Evolutionary conservation across 2,329 filamentous ascomycete species (phyloP).

Genomic region (Fusarium anguioides): DNA sequence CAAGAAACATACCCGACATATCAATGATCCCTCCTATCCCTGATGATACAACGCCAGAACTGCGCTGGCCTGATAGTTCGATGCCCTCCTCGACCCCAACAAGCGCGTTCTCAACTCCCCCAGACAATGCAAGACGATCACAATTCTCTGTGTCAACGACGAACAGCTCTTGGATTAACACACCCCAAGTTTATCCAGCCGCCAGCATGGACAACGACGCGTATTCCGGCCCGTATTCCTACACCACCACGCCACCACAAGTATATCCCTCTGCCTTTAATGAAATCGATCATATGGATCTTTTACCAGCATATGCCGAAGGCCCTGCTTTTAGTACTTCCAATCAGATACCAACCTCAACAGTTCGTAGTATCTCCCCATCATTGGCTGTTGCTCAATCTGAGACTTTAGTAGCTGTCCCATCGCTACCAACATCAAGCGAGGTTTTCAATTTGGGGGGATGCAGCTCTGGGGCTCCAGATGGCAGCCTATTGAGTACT

Average conservation of each 20-base stretch:
- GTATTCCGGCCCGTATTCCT: constrained; percentile 45
- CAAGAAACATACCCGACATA: constrained; percentile 41
- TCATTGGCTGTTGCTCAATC: constrained; percentile 59
- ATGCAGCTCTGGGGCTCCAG: constrained; percentile 56
- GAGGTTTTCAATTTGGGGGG: constrained; percentile 50
- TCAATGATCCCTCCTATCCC: constrained; percentile 42
- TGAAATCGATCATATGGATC: constrained; percentile 43
- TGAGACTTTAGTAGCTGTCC: constrained; percentile 61
- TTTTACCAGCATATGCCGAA: constrained; percentile 53
- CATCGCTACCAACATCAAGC: constrained; percentile 53
- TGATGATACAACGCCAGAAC: constrained; percentile 29
- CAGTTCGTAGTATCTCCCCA: constrained; percentile 63
- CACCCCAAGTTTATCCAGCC: constrained; percentile 45
- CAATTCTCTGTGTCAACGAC: constrained; percentile 45
- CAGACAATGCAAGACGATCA: constrained; percentile 51
- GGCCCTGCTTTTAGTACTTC: constrained; percentile 51
- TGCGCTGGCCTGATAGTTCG: constrained; percentile 52
- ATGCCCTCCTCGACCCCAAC: constrained; percentile 60
- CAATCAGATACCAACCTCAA: constrained; percentile 53
- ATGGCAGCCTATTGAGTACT: constrained; percentile 50
- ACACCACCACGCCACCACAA: constrained; percentile 47
- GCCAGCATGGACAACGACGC: constrained; percentile 34
- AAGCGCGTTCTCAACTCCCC: constrained; percentile 60
- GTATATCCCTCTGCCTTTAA: constrained; percentile 52
- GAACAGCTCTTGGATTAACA: constrained; percentile 49